Conservation (phyloP, 306 rosid species). For the Cicer arietinum region DNA sequence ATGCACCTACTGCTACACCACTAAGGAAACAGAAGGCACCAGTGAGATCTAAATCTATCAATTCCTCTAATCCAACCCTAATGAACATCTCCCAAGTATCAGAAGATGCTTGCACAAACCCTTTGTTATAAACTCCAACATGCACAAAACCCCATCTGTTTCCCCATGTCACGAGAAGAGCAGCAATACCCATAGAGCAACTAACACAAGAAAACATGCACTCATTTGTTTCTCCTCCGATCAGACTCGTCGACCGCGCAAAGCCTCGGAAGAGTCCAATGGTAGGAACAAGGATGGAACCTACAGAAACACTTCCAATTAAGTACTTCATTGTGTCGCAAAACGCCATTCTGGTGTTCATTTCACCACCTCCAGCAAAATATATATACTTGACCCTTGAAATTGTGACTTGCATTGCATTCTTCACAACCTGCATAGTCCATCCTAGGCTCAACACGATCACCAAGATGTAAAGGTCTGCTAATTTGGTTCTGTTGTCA, state of each 20-base stretch:
- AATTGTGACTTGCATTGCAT: conserved; percentile 59
- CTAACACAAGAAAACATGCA: conserved; percentile 75
- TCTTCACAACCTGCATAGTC: conserved; percentile 80
- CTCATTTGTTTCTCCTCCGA: conserved; percentile 71
- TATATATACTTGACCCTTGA: conserved; percentile 64
- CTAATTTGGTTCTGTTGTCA: conserved; percentile 43
- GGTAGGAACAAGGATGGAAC: conserved; percentile 65
- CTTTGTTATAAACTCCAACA: conserved; percentile 67
- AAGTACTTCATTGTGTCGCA: conserved; percentile 54
- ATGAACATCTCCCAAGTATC: conserved; percentile 70
- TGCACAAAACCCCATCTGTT: conserved; percentile 87
- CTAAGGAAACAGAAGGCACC: conserved; percentile 74
- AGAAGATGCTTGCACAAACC: conserved; percentile 67
- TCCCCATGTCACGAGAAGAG: conserved; percentile 56
- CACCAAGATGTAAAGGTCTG: conserved; percentile 50
- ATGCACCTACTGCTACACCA: conserved; percentile 66
- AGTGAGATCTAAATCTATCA: conserved; percentile 74
- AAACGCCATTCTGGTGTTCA: conserved; percentile 52
- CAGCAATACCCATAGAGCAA: conserved; percentile 65
- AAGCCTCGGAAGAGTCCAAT: conserved; percentile 56
- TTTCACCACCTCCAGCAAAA: conserved; percentile 43
- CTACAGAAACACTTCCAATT: conserved; percentile 63
- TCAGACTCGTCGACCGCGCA: conserved; percentile 53
- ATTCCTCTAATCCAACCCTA: conserved; percentile 49
- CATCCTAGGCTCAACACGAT: conserved; percentile 72